Percentiles rank a stretch among this genome's conserved stretches.
Evolutionary conservation across 768 basidiomycete species (phyloP).

Genomic region (Serendipita vermifera): DNA sequence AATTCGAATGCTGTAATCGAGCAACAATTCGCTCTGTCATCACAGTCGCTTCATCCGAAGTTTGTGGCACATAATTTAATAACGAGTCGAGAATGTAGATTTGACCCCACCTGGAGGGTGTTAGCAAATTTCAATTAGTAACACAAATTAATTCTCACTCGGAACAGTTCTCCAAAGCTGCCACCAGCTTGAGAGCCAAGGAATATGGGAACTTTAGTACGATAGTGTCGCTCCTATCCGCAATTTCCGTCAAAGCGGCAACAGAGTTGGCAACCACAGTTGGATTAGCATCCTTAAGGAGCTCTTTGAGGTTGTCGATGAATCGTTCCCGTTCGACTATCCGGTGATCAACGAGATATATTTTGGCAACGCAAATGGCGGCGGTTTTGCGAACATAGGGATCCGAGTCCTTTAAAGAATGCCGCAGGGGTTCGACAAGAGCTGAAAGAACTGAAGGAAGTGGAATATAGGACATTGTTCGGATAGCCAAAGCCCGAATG

Average conservation of each 20-base stretch:
- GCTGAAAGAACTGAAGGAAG: constrained; percentile 77
- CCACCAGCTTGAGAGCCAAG: constrained; percentile 77
- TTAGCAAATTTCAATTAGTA: constrained; percentile 14
- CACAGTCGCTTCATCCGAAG: constrained; percentile 75
- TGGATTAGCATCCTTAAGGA: constrained; percentile 87
- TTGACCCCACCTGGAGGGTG: constrained; percentile 76
- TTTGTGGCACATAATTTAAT: constrained; percentile 85
- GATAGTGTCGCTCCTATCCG: constrained; percentile 88
- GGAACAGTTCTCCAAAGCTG: constrained; percentile 89
- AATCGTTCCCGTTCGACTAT: constrained; percentile 84
- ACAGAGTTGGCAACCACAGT: constrained; percentile 97
- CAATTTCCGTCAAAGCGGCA: constrained; percentile 92
- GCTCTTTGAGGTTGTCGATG: constrained; percentile 78
- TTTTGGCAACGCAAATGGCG: constrained; percentile 92
- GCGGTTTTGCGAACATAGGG: constrained; percentile 99
- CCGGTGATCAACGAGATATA: constrained; percentile 78
- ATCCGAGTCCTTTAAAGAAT: constrained; percentile 85
- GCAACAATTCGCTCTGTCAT: constrained; percentile 93
- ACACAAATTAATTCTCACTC: constrained; percentile 50
- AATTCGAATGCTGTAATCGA: constrained; percentile 95
- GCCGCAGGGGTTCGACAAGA: constrained; percentile 78
- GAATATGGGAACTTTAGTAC: constrained; percentile 79
- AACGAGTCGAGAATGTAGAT: constrained; percentile 95
- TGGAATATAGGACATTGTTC: constrained; percentile 98
- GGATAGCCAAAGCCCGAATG: constrained; percentile 90